phyloP scores from a whole-genome alignment of 129 eudicot species.

The Tagetes erecta region DNA sequence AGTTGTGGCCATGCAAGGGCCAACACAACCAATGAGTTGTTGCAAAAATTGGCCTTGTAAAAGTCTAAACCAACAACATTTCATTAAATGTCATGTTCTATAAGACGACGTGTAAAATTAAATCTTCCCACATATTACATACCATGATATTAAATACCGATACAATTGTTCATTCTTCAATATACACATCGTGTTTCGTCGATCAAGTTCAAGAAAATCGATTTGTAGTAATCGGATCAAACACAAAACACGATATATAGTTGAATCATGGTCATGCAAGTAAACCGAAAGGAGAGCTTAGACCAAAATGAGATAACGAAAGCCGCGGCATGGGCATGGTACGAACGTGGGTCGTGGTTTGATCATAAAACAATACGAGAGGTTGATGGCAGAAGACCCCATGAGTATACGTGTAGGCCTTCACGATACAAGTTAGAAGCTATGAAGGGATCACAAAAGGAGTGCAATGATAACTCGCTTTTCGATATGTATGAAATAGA shows the following conservation, averaged over 20 bases:
- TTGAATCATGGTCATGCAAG: conserved; percentile 10
- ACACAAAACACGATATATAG: not conserved
- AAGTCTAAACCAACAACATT: conserved; percentile 22
- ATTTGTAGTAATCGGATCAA: not conserved
- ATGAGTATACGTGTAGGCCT: conserved; percentile 35
- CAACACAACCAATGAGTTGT: conserved; percentile 35
- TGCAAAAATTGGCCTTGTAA: conserved; percentile 31
- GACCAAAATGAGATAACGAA: conserved; percentile 47
- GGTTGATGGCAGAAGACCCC: conserved; percentile 28
- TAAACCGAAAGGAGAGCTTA: conserved; percentile 1
- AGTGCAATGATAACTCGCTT: conserved; percentile 37
- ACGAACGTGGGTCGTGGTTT: conserved; percentile 62
- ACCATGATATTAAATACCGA: conserved; percentile 10
- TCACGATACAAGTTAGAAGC: conserved; percentile 71
- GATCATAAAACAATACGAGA: conserved; percentile 40
- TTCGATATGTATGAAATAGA: conserved; percentile 59
- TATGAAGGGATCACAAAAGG: conserved; percentile 28
- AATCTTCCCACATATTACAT: not conserved
- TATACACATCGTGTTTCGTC: not conserved
- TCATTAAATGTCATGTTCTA: conserved; percentile 13
- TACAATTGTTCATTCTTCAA: not conserved
- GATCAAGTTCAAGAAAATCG: not conserved
- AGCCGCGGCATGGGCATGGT: conserved; percentile 85
- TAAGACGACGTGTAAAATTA: conserved; percentile 21
- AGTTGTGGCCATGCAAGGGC: conserved; percentile 26